Percentiles rank a stretch among this genome's conserved stretches.
Conservation (phyloP, 2,329 filamentous ascomycete genomes). For the Arthroderma sp. region DNA sequence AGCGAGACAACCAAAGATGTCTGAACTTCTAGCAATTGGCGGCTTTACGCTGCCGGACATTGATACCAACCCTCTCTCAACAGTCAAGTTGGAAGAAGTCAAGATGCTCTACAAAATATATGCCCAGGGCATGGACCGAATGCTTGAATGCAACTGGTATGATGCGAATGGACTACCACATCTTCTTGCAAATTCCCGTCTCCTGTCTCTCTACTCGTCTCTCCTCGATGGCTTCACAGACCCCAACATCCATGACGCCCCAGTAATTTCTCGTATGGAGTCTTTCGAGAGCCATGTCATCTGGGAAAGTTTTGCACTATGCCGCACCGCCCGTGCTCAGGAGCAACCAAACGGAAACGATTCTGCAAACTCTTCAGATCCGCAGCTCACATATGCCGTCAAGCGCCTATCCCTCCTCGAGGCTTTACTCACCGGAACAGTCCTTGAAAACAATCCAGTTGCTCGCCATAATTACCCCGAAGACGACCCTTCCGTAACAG, state of each 20-base stretch:
- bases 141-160: constrained; percentile 81
- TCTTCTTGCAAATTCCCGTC: constrained; percentile 43
- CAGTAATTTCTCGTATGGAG: constrained; percentile 30
- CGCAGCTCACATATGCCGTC: constrained; percentile 52
- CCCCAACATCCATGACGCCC: constrained; percentile 27
- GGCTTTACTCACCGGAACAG: constrained; percentile 60
- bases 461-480: constrained; percentile 18
- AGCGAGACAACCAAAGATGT: constrained; percentile 58
- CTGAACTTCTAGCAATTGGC: constrained; percentile 58
- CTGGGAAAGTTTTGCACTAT: constrained; percentile 47
- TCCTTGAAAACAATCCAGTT: constrained; percentile 42
- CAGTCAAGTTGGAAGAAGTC: constrained; percentile 50
- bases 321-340: constrained; percentile 30
- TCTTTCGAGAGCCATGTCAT: constrained; percentile 49
- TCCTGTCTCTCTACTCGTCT: constrained; percentile 56
- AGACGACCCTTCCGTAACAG: constrained; percentile 9
- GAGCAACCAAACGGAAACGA: constrained; percentile 27
- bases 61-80: constrained; percentile 37
- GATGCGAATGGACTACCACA: constrained; percentile 42
- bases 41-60: constrained; percentile 47
- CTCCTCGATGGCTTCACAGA: constrained; percentile 45
- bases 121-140: constrained; percentile 57
- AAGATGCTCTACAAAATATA: constrained; percentile 65
- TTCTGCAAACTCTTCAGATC: constrained; percentile 31
- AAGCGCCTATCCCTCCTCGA: constrained; percentile 66